These are phyloP conservation scores for Aspergillus spinulosporus DNA, from an alignment of 2,329 filamentous ascomycete genomes.

Conservation along the genomic window DNA sequence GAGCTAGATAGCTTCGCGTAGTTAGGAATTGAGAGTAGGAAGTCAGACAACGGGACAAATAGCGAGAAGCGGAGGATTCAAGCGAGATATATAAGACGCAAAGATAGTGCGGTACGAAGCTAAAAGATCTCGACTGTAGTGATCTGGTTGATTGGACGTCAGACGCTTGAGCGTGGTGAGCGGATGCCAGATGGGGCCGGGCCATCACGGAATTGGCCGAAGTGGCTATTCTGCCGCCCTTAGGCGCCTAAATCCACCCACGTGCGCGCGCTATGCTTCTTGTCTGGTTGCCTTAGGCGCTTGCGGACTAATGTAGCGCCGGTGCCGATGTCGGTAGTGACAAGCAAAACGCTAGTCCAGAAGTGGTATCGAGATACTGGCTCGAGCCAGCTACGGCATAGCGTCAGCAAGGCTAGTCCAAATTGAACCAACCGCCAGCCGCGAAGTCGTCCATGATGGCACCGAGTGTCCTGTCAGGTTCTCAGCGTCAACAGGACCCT, in stretches of 20 bases:
- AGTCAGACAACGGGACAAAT: neutral
- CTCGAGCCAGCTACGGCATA: conserved; percentile 13
- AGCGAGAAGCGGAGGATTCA: neutral
- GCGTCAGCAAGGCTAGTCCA: conserved; percentile 11
- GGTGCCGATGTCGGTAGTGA: neutral
- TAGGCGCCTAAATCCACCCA: conserved; percentile 5
- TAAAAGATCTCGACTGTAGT: conserved; percentile 5
- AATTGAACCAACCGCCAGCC: conserved; percentile 16
- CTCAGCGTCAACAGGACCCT: conserved; percentile 5
- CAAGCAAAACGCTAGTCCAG: conserved; percentile 6
- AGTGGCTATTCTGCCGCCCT: conserved; percentile 7
- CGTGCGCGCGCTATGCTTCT: neutral
- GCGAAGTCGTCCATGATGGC: conserved; percentile 22
- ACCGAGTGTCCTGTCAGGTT: neutral
- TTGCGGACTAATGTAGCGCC: conserved; percentile 3
- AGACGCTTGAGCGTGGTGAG: neutral
- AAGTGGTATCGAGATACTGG: neutral
- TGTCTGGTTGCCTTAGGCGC: conserved; percentile 5
- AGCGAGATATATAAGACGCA: neutral
- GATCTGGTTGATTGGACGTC: neutral
- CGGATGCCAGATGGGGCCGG: conserved; percentile 4
- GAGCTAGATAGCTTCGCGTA: neutral
- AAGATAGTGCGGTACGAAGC: neutral
- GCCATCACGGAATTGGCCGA: conserved; percentile 9
- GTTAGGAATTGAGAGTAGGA: neutral